Percentiles rank a stretch among this genome's conserved stretches.
phyloP scores from a whole-genome alignment of 2,329 filamentous ascomycete genomes.

The Microsporum canis region DNA sequence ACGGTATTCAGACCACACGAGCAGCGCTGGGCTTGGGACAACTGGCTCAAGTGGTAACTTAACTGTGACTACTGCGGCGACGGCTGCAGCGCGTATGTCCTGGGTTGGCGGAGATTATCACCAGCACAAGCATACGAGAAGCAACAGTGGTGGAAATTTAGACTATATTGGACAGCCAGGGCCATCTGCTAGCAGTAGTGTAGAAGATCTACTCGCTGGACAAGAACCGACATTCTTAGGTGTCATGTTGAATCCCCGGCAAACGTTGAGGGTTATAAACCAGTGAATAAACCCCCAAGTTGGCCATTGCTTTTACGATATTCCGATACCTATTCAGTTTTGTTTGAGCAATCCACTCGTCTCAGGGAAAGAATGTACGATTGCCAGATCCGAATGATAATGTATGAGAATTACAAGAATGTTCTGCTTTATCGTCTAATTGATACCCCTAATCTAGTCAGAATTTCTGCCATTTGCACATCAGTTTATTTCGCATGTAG shows the following conservation, averaged over 20 bases:
- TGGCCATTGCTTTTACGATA: neutral
- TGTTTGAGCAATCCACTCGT: neutral
- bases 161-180: slow-evolving; percentile 9
- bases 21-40: slow-evolving; percentile 8
- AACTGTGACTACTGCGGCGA: slow-evolving; percentile 14
- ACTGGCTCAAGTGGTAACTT: neutral
- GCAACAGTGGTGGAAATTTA: neutral
- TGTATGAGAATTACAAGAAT: neutral
- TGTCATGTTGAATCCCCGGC: slow-evolving; percentile 55
- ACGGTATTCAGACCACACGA: slow-evolving; percentile 17
- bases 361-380: neutral
- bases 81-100: neutral
- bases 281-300: slow-evolving; percentile 30
- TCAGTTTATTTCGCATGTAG: neutral
- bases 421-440: neutral
- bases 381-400: neutral
- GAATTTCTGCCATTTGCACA: neutral
- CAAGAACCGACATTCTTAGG: slow-evolving; percentile 62
- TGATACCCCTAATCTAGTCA: neutral
- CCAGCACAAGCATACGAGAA: neutral
- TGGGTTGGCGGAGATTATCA: neutral
- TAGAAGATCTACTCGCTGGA: slow-evolving; percentile 49
- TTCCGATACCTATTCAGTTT: slow-evolving; percentile 14
- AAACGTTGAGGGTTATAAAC: slow-evolving; percentile 60
- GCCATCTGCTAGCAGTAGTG: slow-evolving; percentile 36